These are phyloP conservation scores for Chrysoporthe austroafricana DNA, from an alignment of 2,329 filamentous ascomycete species.

Conservation along the genomic window DNA sequence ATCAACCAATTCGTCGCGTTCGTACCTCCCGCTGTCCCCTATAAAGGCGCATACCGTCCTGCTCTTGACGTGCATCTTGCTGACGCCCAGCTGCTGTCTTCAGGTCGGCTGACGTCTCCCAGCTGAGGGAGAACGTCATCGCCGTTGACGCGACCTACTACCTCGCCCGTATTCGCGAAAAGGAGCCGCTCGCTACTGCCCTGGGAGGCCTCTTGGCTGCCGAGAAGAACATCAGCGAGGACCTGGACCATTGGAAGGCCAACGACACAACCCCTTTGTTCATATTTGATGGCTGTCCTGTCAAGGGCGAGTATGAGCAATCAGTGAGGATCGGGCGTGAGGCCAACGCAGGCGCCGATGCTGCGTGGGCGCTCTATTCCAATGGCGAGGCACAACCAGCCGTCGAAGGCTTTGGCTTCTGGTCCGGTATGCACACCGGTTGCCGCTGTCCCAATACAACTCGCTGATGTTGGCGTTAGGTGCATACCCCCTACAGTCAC, in stretches of 20 bases:
- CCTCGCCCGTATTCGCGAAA: conserved; percentile 77
- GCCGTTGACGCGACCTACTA: conserved; percentile 92
- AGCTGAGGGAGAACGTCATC: conserved; percentile 74
- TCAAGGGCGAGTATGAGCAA: conserved; percentile 75
- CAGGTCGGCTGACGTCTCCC: conserved; percentile 66
- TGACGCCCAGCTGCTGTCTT: conserved; percentile 18
- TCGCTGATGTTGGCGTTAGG: conserved; percentile 50
- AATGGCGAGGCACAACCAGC: conserved; percentile 78
- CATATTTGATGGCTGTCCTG: conserved; percentile 86
- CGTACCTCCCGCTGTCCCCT: neutral
- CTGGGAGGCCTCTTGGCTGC: conserved; percentile 87
- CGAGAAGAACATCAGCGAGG: conserved; percentile 72
- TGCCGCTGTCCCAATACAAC: conserved; percentile 23
- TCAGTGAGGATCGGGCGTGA: conserved; percentile 65
- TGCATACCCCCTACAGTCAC: conserved; percentile 69
- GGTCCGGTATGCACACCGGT: conserved; percentile 62
- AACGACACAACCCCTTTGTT: conserved; percentile 80
- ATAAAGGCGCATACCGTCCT: neutral
- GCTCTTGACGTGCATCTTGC: neutral
- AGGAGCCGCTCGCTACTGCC: conserved; percentile 87
- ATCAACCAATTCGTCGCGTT: conserved; percentile 23
- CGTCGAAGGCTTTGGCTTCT: conserved; percentile 80
- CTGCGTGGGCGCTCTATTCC: conserved; percentile 88
- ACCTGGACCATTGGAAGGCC: conserved; percentile 73
- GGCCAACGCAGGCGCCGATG: conserved; percentile 71